These are phyloP conservation scores for Penicillium lagena DNA, from an alignment of 495 filamentous ascomycete genomes.

Conservation along the genomic window DNA sequence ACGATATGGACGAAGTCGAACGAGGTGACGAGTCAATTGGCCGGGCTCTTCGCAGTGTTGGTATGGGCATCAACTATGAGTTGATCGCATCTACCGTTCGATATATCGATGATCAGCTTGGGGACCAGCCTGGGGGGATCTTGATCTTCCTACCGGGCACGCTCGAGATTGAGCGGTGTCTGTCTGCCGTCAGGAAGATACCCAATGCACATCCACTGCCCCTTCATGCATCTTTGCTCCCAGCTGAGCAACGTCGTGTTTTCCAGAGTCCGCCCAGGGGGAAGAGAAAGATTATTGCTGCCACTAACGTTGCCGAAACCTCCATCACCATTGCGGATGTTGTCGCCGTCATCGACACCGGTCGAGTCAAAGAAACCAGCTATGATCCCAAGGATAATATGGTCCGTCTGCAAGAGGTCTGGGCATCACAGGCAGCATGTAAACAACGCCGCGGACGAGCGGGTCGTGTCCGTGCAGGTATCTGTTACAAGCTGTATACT, in stretches of 20 bases:
- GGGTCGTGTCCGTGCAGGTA: constrained; percentile 81
- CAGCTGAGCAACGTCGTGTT: constrained; percentile 78
- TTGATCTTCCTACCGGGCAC: constrained; percentile 86
- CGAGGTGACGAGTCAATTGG: constrained; percentile 46
- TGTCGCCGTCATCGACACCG: constrained; percentile 92
- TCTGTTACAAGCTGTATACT: constrained; percentile 95
- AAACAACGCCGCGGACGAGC: constrained; percentile 95
- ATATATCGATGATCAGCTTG: constrained; percentile 71
- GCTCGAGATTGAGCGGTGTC: constrained; percentile 78
- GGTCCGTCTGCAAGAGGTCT: constrained; percentile 88
- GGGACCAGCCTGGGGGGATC: constrained; percentile 69
- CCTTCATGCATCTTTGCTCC: constrained; percentile 85
- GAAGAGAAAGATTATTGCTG: constrained; percentile 84
- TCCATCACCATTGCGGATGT: constrained; percentile 98
- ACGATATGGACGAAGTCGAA: constrained; percentile 22
- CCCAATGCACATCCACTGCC: constrained; percentile 74
- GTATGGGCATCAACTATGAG: constrained; percentile 88
- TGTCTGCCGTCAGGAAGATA: constrained; percentile 62
- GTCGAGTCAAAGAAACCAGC: constrained; percentile 91
- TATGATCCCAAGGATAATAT: constrained; percentile 92
- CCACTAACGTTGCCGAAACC: constrained; percentile 96
- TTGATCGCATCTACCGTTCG: constrained; percentile 72
- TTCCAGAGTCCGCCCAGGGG: constrained; percentile 71
- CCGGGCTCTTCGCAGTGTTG: constrained; percentile 64
- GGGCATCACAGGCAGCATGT: constrained; percentile 90